Conservation (phyloP, 768 basidiomycete genomes). For the Rhizopogon salebrosus region DNA sequence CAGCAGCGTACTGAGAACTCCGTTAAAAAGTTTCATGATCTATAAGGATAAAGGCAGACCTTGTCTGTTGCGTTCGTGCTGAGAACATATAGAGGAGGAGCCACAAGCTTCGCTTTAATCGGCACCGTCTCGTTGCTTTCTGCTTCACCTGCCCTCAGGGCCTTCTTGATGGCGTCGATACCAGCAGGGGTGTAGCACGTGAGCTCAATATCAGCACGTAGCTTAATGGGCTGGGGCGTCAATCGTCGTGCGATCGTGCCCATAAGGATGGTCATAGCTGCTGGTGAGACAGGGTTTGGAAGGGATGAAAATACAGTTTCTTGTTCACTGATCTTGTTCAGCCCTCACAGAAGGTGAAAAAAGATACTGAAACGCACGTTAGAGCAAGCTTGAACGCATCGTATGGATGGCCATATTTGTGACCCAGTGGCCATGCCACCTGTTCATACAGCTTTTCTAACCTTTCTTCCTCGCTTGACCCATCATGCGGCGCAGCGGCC, state of each 20-base stretch:
- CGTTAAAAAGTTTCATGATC: neutral
- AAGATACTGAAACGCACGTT: constrained; percentile 50
- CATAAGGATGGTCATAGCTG: constrained; percentile 60
- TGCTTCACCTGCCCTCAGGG: constrained; percentile 82
- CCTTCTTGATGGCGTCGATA: constrained; percentile 94
- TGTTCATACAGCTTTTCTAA: constrained; percentile 86
- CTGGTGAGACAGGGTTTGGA: constrained; percentile 46
- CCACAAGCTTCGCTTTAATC: constrained; percentile 95
- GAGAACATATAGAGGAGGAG: constrained; percentile 93
- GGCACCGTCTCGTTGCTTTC: constrained; percentile 87
- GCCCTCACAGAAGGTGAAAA: neutral
- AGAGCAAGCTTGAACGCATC: constrained; percentile 98
- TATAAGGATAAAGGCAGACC: constrained; percentile 30
- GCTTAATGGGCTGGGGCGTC: constrained; percentile 97
- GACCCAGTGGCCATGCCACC: constrained; percentile 89
- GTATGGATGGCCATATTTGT: constrained; percentile 91
- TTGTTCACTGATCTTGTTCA: constrained; percentile 42
- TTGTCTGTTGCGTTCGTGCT: constrained; percentile 97
- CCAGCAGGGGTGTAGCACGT: constrained; percentile 95
- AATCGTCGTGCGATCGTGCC: constrained; percentile 89
- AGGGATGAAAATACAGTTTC: constrained; percentile 81
- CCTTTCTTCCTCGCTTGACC: constrained; percentile 66
- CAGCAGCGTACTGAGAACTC: constrained; percentile 63
- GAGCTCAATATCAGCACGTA: constrained; percentile 95
- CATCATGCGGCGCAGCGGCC: constrained; percentile 14